Evolutionary conservation across 495 filamentous ascomycete species (phyloP).

Genomic region (Aspergillus olivimuriae): DNA sequence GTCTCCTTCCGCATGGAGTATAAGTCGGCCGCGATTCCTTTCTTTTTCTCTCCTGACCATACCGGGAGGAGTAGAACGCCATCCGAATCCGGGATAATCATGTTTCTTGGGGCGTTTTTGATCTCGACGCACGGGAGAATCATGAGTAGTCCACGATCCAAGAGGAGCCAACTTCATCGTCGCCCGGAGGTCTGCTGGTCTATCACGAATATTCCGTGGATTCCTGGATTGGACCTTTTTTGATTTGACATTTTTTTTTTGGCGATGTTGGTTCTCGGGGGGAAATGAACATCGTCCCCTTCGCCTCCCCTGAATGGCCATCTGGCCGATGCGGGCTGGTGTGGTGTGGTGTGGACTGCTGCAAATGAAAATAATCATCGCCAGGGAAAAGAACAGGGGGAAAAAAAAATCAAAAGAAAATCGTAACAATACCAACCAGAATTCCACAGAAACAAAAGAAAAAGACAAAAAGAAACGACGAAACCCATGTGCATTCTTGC

Average conservation of each 20-base stretch:
- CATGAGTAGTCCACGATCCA: too few species aligned
- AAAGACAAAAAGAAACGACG: background rate
- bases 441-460: conserved; percentile 1
- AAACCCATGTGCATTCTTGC: conserved; percentile 8
- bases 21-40: background rate
- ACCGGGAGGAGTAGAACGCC: too few species aligned
- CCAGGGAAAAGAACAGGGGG: background rate
- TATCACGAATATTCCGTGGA: too few species aligned
- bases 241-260: background rate
- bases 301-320: background rate
- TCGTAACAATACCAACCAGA: background rate
- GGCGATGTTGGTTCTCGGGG: too few species aligned
- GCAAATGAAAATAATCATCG: background rate
- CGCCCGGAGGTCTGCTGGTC: too few species aligned
- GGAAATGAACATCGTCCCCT: too few species aligned
- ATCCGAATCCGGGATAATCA: background rate
- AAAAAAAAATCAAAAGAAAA: conserved; percentile 3
- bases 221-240: background rate
- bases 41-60: too few species aligned
- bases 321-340: too few species aligned
- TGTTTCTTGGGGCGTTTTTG: background rate
- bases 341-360: too few species aligned
- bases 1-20: background rate
- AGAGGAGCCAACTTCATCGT: too few species aligned
- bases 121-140: background rate